Conservation (phyloP, 768 basidiomycete species). For the Leccinum obscurum region DNA sequence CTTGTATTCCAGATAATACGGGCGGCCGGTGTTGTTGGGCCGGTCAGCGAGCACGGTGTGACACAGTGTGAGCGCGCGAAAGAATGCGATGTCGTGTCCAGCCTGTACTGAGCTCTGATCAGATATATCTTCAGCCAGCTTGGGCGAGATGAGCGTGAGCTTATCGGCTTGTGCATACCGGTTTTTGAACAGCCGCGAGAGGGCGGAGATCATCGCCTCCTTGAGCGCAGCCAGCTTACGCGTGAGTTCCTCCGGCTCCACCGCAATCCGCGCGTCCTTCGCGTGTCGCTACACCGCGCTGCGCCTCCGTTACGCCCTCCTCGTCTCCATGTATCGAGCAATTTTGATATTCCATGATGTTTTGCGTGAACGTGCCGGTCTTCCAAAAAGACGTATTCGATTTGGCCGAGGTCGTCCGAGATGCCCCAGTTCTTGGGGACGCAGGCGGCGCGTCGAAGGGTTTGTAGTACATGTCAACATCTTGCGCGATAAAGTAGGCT, state of each 20-base stretch:
- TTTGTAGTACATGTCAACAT: conserved; percentile 94
- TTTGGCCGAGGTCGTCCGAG: conserved; percentile 97
- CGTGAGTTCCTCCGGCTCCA: conserved; percentile 72
- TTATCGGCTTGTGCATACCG: conserved; percentile 78
- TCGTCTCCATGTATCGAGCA: conserved; percentile 89
- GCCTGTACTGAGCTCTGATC: conserved; percentile 62
- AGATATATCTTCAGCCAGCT: conserved; percentile 75
- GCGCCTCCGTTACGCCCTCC: conserved; percentile 94
- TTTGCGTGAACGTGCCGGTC: conserved; percentile 96
- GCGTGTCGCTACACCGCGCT: conserved; percentile 85
- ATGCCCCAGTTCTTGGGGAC: conserved; percentile 99
- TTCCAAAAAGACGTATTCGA: conserved; percentile 95
- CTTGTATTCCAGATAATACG: conserved; percentile 80
- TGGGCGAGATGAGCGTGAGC: conserved; percentile 86
- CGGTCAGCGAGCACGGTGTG: conserved; percentile 87
- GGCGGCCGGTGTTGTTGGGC: conserved; percentile 59
- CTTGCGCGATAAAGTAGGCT: conserved; percentile 94
- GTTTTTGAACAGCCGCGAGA: conserved; percentile 85
- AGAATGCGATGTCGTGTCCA: conserved; percentile 75
- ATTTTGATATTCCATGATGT: conserved; percentile 98
- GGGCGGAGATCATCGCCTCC: conserved; percentile 69
- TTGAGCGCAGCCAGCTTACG: conserved; percentile 66
- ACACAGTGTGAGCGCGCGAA: conserved; percentile 92
- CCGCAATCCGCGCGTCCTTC: conserved; percentile 64
- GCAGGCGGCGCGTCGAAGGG: conserved; percentile 79